phyloP scores from a whole-genome alignment of 768 basidiomycete genomes.

The Russula ochroleuca region DNA sequence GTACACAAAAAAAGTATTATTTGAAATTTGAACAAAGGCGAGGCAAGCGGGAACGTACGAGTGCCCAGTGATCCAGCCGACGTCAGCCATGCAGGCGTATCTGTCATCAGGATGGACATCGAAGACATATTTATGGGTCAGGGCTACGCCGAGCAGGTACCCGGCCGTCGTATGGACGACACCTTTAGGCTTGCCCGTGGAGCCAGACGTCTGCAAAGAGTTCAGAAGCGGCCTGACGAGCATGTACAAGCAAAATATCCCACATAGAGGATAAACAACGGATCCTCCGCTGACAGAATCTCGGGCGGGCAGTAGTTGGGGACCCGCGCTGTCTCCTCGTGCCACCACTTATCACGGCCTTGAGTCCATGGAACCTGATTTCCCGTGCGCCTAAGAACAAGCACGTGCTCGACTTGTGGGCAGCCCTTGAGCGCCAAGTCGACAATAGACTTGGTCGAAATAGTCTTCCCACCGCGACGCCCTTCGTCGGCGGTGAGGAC shows the following conservation, averaged over 20 bases:
- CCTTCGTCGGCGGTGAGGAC: constrained; percentile 96
- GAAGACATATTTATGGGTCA: constrained; percentile 97
- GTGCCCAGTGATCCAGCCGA: constrained; percentile 99
- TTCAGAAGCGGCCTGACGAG: background rate
- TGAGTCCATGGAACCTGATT: constrained; percentile 72
- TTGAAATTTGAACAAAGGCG: background rate
- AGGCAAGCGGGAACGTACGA: constrained; percentile 43
- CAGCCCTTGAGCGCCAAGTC: constrained; percentile 85
- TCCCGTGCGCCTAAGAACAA: constrained; percentile 87
- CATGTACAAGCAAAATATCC: constrained; percentile 35
- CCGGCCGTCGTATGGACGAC: constrained; percentile 87
- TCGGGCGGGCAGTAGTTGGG: constrained; percentile 85
- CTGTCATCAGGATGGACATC: constrained; percentile 95
- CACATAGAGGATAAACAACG: constrained; percentile 97
- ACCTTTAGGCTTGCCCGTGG: constrained; percentile 95
- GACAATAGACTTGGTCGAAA: constrained; percentile 91
- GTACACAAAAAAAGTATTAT: background rate
- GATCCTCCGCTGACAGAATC: constrained; percentile 89
- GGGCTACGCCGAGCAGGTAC: constrained; percentile 85
- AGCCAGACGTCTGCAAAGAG: constrained; percentile 73
- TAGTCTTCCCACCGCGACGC: constrained; percentile 86
- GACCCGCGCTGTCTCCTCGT: constrained; percentile 83
- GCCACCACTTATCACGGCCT: constrained; percentile 94
- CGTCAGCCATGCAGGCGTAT: constrained; percentile 97
- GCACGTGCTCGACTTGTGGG: constrained; percentile 82